Conservation (phyloP, 2,329 filamentous ascomycete species). For the Metarhizium guizhouense region DNA sequence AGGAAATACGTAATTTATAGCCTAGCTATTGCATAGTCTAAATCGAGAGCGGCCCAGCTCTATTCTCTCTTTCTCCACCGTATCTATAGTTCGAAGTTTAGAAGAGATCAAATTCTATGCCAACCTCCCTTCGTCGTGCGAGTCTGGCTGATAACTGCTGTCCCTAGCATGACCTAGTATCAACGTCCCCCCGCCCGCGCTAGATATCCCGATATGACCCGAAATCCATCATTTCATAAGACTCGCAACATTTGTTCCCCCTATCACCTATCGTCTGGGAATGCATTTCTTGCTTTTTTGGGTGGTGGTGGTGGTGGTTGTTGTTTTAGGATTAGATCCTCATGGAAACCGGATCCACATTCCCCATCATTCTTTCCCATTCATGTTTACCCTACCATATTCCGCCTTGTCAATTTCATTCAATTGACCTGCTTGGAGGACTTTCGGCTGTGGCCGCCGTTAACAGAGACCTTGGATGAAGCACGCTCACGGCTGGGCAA, state of each 20-base stretch:
- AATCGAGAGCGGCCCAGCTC: neutral
- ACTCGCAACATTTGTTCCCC: neutral
- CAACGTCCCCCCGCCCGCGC: neutral
- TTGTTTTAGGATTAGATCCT: neutral
- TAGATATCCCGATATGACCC: slow-evolving; percentile 1
- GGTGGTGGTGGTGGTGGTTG: no score
- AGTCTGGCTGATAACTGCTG: neutral
- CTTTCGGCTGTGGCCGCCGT: slow-evolving; percentile 21
- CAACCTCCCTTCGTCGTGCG: neutral
- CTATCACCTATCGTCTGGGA: neutral
- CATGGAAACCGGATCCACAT: neutral
- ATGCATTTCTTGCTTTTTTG: neutral
- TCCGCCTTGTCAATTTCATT: neutral
- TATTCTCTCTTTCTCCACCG: slow-evolving; percentile 1
- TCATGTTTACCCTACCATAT: neutral
- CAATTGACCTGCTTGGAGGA: slow-evolving; percentile 25
- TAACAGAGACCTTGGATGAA: slow-evolving; percentile 22
- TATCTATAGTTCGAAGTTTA: neutral
- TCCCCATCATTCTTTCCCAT: neutral
- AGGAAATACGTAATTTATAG: neutral
- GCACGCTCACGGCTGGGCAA: slow-evolving; percentile 27
- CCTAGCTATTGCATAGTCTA: slow-evolving; percentile 1
- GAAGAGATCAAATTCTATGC: slow-evolving; percentile 2
- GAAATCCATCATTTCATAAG: neutral
- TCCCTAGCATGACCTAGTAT: neutral